phyloP scores from a whole-genome alignment of 2,329 filamentous ascomycete species.

The Fusarium penzigii region DNA sequence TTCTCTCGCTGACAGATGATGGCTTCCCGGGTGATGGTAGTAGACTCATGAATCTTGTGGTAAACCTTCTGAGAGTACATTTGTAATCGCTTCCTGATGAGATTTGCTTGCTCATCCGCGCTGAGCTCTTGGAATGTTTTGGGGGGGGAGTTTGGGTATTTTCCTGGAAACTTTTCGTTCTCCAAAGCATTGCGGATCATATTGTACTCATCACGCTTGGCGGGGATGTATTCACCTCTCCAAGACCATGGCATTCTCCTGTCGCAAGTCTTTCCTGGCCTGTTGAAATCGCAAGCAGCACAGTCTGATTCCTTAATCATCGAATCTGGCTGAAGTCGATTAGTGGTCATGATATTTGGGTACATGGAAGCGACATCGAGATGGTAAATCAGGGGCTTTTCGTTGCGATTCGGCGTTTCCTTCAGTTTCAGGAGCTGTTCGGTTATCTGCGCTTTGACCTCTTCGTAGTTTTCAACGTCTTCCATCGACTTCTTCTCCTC shows the following conservation, averaged over 20 bases:
- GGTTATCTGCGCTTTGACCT: conserved; percentile 81
- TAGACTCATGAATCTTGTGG: conserved; percentile 96
- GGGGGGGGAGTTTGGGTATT: conserved; percentile 66
- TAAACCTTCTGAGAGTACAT: conserved; percentile 98
- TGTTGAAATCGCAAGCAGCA: conserved; percentile 96
- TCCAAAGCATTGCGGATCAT: conserved; percentile 94
- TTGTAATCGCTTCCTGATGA: conserved; percentile 85
- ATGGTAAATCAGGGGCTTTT: conserved; percentile 93
- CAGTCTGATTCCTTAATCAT: conserved; percentile 97
- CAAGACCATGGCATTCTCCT: conserved; percentile 93
- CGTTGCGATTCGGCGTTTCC: conserved; percentile 78
- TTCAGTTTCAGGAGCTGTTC: conserved; percentile 72
- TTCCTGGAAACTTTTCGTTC: conserved; percentile 89
- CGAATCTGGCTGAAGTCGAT: conserved; percentile 95
- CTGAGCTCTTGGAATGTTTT: conserved; percentile 80
- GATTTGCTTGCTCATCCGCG: conserved; percentile 75
- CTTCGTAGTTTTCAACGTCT: conserved; percentile 78
- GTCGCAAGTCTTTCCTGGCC: conserved; percentile 96
- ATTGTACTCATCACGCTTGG: conserved; percentile 97
- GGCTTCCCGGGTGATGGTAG: conserved; percentile 88
- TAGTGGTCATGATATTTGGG: conserved; percentile 99
- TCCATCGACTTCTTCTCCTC: conserved; percentile 82
- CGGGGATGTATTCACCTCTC: conserved; percentile 95
- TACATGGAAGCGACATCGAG: conserved; percentile 99
- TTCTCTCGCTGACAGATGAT: conserved; percentile 99